phyloP scores from a whole-genome alignment of 1,284 basidiomycete species.

The Cutaneotrichosporon sp. region DNA sequence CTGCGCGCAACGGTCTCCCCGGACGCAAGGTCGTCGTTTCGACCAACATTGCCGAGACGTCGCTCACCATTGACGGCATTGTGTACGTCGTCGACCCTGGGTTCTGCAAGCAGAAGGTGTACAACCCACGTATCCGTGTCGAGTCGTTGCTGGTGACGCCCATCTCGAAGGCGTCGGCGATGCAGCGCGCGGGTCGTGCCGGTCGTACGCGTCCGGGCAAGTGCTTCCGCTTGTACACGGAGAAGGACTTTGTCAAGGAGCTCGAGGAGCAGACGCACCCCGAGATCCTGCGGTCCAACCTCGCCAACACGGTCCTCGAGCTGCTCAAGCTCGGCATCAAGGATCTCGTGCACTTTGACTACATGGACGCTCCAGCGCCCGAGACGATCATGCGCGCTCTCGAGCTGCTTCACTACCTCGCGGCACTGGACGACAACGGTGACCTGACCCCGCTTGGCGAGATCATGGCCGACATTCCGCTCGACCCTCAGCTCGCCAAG shows the following conservation, averaged over 20 bases:
- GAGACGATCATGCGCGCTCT: constrained; percentile 98
- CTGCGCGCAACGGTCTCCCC: constrained; percentile 68
- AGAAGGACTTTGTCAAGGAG: constrained; percentile 94
- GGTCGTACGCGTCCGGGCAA: constrained; percentile 95
- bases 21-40: constrained; percentile 93
- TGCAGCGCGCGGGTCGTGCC: constrained; percentile 94
- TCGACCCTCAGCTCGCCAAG: constrained; percentile 95
- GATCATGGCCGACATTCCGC: constrained; percentile 97
- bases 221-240: constrained; percentile 95
- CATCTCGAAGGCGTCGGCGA: constrained; percentile 94
- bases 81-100: constrained; percentile 99
- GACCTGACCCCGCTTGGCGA: constrained; percentile 80
- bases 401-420: constrained; percentile 88
- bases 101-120: constrained; percentile 96
- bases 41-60: constrained; percentile 98
- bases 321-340: constrained; percentile 91
- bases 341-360: constrained; percentile 91
- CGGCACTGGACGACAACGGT: constrained; percentile 92
- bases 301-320: constrained; percentile 92
- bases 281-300: constrained; percentile 87
- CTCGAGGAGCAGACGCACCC: constrained; percentile 96
- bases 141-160: constrained; percentile 91
- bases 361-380: constrained; percentile 94
- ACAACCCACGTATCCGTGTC: constrained; percentile 93
- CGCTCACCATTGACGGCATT: constrained; percentile 96